Evolutionary conservation across 2,329 filamentous ascomycete genomes (phyloP), one percentile per base, ranked within the genome.

Genomic region (Saccharata proteae): DNA sequence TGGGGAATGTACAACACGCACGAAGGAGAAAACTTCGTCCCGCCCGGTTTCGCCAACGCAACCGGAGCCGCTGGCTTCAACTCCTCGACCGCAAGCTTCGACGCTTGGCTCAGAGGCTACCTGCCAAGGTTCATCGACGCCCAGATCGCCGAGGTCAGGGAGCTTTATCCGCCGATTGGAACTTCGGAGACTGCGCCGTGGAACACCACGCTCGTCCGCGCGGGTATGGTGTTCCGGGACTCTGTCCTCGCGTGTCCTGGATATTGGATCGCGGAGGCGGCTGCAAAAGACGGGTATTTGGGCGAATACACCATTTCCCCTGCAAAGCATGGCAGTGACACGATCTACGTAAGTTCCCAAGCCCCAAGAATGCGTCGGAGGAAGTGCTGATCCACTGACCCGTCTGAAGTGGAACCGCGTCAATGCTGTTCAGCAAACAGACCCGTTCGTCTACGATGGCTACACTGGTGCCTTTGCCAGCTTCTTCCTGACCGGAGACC

Each of bases 1-100:
- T 67, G 66, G 39, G 59, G 61, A n/a, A 68, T 66, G 58, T 76
- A 75, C 47, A 77, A 77, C 45, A 61, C 65, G 1, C 67, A 74
- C 43, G 73, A 77, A 48, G 72, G 74, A 14, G 65, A 76, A 45
- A 72, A 70, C 39, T 77, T 78, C 41, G 55, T 74, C 14, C 69
- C 70, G 0, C 45, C 62, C 0, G 66, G 63, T 0, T 52, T 76
- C 2, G 44, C 53, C 12, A 54, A 50, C 28, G 37, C 39, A 0
- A 40, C 43, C 0, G 47, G 51, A 2, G 48, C 47, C 3, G 51
- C 50, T 11, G 57, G 59, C 0, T 74, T 67, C 44, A 72, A 73
- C 39, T 59, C 59, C 2, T 69, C 62, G 2, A 30, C 34, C 2
- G 53, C 59, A 1, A 64, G 61, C 3, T 74, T 75, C 40, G 53